Base-by-base conservation (phyloP, 139 green algal species). In the Mychonastes homosphaera region DNA sequence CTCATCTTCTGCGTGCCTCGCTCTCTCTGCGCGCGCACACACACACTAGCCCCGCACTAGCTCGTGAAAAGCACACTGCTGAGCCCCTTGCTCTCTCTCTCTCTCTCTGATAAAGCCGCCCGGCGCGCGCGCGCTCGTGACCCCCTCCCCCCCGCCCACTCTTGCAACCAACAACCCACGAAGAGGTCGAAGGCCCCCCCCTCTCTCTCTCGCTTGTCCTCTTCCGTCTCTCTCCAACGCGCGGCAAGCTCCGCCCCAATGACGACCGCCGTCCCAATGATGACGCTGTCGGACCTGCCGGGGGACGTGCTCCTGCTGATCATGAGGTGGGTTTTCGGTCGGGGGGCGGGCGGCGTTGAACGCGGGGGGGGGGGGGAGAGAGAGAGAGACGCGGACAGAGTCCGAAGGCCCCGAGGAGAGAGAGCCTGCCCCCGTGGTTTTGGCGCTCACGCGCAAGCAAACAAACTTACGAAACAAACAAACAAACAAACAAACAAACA, bases 261-360 rank as follows among this genome's bases (percentile, higher is more conserved):
- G 12, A 13, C 36, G 12, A 43, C 10, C 36, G 13, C 10, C 10
- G 21, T 39, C 13, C 41, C 19, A 18, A 62, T 54, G n/a, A n/a
- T 50, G 12, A 49, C 38, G 35, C 38, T 62, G 3, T 30, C 27
- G 12, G 54, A 62, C 54, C 21, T 62, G 9, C 54, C 54, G 10
- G 54, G 50, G 54, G 23, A 24, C 28, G 4, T 50, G 15, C 26
- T 62, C 27, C 16, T 62, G 7, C 7, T 39, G 8, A n/a, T 62
- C 3, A 39, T 62, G 3, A 49, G 24, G 54, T 62, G 13, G 12
- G 24, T 52, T n/a, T n/a, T n/a, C n/a, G n/a, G n/a, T n/a, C n/a
- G n/a, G n/a, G n/a, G n/a, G n/a, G n/a, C n/a, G n/a, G n/a, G n/a
- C n/a, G n/a, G n/a, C n/a, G n/a, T n/a, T n/a, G n/a, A n/a, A n/a